Percentiles rank a stretch among this genome's conserved stretches.
Evolutionary conservation across 2,329 filamentous ascomycete genomes (phyloP).

Genomic region (Harringtonia lauricola): DNA sequence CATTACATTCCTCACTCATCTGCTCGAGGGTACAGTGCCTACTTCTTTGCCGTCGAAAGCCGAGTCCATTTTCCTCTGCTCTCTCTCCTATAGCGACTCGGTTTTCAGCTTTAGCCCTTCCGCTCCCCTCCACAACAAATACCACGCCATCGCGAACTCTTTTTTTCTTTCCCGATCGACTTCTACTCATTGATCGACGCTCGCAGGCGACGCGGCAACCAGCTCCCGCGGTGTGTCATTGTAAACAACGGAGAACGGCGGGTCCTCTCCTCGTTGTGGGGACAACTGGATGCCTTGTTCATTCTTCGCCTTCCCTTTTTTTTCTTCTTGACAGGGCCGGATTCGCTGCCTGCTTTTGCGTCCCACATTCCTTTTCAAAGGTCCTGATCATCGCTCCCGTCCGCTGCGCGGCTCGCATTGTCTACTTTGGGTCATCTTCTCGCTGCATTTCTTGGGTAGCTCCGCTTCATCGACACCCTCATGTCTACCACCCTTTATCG

Average conservation of each 20-base stretch:
- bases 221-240: neutral
- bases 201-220: neutral
- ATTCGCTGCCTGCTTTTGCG: neutral
- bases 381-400: neutral
- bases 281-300: neutral
- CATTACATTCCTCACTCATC: no score
- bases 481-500: neutral
- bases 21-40: no score
- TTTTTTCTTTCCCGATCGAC: neutral
- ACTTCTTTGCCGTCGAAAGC: no score
- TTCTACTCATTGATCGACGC: neutral
- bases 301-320: neutral
- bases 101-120: neutral
- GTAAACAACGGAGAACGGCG: neutral
- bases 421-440: neutral
- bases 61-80: neutral
- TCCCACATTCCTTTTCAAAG: neutral
- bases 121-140: neutral
- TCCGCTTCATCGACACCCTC: neutral
- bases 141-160: neutral
- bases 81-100: neutral
- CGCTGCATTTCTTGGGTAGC: neutral
- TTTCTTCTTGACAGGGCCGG: no score
- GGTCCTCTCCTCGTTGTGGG: neutral
- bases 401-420: slow-evolving; percentile 1